Evolutionary conservation across 73 alveolate species (phyloP).

Genomic region (Paramecium primaurelia): DNA sequence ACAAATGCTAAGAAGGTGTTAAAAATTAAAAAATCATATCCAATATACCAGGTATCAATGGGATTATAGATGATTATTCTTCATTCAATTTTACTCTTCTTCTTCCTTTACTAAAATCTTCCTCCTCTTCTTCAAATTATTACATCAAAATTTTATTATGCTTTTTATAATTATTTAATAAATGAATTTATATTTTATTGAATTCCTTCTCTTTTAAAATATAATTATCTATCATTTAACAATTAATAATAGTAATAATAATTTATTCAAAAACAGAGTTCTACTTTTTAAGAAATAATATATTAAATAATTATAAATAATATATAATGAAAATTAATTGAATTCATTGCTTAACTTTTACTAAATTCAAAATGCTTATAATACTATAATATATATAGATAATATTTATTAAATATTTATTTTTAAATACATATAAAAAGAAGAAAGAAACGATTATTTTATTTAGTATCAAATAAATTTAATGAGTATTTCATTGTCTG

Average conservation of each 20-base stretch:
- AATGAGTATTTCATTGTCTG: slow-evolving; percentile 26
- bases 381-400: too few species aligned
- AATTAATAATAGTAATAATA: too few species aligned
- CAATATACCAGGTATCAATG: neutral
- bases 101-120: neutral
- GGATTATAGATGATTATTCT: neutral
- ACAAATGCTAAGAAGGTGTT: neutral
- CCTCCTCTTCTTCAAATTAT: neutral
- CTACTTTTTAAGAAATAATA: too few species aligned
- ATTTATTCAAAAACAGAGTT: too few species aligned
- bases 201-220: too few species aligned
- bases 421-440: neutral
- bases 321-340: too few species aligned
- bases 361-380: too few species aligned
- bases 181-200: too few species aligned
- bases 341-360: too few species aligned
- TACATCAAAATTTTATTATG: neutral
- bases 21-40: neutral
- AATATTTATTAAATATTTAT: neutral
- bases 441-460: neutral
- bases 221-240: neutral
- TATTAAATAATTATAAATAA: too few species aligned
- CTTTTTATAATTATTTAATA: neutral
- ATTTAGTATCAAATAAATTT: neutral
- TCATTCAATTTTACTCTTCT: neutral